These are phyloP conservation scores for Lepiota subincarnata DNA, from an alignment of 768 basidiomycete genomes.

Conservation along the genomic window DNA sequence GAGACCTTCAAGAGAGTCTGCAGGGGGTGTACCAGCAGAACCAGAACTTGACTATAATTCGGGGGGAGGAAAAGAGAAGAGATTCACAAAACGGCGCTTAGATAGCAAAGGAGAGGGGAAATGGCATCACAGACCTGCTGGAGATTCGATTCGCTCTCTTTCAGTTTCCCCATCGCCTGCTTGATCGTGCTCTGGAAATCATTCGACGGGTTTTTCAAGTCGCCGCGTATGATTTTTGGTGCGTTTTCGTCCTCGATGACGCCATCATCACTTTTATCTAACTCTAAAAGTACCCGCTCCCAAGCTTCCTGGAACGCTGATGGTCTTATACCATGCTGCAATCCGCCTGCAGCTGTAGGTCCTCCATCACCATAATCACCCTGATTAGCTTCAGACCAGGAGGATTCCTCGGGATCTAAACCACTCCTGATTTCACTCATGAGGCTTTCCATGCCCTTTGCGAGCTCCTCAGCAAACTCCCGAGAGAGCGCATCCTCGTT, in stretches of 20 bases:
- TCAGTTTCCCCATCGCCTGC: constrained; percentile 71
- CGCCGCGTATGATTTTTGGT: too few species aligned
- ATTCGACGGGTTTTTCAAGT: background rate
- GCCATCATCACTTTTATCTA: constrained; percentile 40
- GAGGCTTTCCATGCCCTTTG: constrained; percentile 46
- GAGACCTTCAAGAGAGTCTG: constrained; percentile 47
- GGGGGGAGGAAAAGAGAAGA: background rate
- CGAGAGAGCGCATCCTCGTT: constrained; percentile 38
- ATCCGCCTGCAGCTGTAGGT: constrained; percentile 14
- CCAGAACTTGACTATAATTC: constrained; percentile 18
- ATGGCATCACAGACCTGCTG: constrained; percentile 38
- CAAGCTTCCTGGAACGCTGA: constrained; percentile 53
- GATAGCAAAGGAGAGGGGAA: constrained; percentile 1
- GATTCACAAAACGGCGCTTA: background rate
- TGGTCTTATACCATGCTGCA: constrained; percentile 28
- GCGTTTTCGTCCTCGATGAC: too few species aligned
- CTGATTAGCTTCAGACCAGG: background rate
- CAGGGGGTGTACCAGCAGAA: constrained; percentile 17
- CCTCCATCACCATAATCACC: constrained; percentile 12
- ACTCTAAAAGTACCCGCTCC: constrained; percentile 68
- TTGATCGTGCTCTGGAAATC: constrained; percentile 68
- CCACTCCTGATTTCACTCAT: constrained; percentile 42
- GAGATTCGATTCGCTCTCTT: constrained; percentile 58
- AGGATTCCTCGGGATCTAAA: background rate
- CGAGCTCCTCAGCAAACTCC: constrained; percentile 44